Evolutionary conservation across 2,329 filamentous ascomycete species (phyloP).

Genomic region (Penicillium sp.): DNA sequence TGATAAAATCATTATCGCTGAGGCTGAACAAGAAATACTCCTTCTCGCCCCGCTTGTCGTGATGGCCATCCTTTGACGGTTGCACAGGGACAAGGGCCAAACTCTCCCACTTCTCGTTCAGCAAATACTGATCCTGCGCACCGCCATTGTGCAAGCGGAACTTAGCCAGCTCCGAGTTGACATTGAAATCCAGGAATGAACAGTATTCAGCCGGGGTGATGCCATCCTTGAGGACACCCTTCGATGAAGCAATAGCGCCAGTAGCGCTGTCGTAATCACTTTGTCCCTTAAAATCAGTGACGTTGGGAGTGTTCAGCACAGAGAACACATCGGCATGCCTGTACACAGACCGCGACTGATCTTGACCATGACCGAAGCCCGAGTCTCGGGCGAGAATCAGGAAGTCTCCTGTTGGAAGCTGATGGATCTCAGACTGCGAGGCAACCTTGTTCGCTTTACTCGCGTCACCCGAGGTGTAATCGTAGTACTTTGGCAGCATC

Average conservation of each 20-base stretch:
- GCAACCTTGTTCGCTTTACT: slow-evolving; percentile 57
- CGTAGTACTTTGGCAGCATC: slow-evolving; percentile 60
- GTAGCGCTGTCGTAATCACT: slow-evolving; percentile 37
- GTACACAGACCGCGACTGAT: slow-evolving; percentile 58
- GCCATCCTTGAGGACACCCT: slow-evolving; percentile 55
- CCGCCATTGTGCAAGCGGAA: slow-evolving; percentile 72
- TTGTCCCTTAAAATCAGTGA: slow-evolving; percentile 59
- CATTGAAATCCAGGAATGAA: slow-evolving; percentile 68
- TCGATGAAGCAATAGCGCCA: slow-evolving; percentile 50
- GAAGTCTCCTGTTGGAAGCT: slow-evolving; percentile 64
- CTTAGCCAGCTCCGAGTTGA: slow-evolving; percentile 62
- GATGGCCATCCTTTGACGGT: slow-evolving; percentile 30
- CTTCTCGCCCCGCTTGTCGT: slow-evolving; percentile 42
- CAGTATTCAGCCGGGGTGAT: slow-evolving; percentile 65
- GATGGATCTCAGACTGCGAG: slow-evolving; percentile 69
- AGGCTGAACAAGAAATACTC: slow-evolving; percentile 69
- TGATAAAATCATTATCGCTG: slow-evolving; percentile 75
- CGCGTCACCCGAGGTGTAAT: slow-evolving; percentile 51
- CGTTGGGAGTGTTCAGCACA: slow-evolving; percentile 51
- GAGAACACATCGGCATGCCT: slow-evolving; percentile 71
- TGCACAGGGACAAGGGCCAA: slow-evolving; percentile 64
- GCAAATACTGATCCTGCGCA: slow-evolving; percentile 55
- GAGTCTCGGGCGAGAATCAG: slow-evolving; percentile 67
- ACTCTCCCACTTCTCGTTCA: slow-evolving; percentile 80
- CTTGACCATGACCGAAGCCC: slow-evolving; percentile 59